A percentile compares a stretch with the other conserved stretches of the same genome.
phyloP scores from a whole-genome alignment of 179 eudicot genomes.

The Amaranthus tricolor region DNA sequence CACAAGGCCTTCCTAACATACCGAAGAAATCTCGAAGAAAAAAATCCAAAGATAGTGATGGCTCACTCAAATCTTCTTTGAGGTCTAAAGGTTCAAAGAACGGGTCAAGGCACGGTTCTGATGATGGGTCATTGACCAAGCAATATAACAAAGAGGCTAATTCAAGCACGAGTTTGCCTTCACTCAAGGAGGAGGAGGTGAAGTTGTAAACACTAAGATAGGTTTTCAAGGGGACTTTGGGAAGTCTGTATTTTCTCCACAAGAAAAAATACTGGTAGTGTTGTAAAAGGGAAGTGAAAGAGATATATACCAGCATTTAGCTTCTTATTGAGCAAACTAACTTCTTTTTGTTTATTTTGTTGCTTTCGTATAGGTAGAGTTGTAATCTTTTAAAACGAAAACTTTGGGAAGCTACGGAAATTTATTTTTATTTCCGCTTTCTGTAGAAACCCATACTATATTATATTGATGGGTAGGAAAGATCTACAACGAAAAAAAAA shows the following conservation, averaged over 20 bases:
- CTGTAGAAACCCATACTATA: neutral
- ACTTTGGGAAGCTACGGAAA: neutral
- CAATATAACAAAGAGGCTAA: constrained; percentile 14
- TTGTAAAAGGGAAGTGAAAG: neutral
- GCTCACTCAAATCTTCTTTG: constrained; percentile 33
- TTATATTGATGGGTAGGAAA: neutral
- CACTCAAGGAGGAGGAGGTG: constrained; percentile 28
- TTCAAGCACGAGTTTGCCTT: constrained; percentile 21
- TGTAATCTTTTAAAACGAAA: neutral
- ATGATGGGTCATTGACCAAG: constrained; percentile 30
- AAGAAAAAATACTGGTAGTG: neutral
- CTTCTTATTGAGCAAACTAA: constrained; percentile 3
- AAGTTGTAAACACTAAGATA: neutral
- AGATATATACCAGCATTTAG: neutral
- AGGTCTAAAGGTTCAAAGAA: constrained; percentile 24
- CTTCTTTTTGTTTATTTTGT: constrained; percentile 9
- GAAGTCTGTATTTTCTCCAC: neutral
- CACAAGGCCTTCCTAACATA: constrained; percentile 28
- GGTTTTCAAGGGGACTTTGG: neutral
- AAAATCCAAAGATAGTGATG: constrained; percentile 51
- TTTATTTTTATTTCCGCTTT: neutral
- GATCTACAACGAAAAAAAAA: neutral
- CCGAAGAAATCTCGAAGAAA: constrained; percentile 59
- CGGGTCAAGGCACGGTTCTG: constrained; percentile 26
- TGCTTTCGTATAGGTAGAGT: constrained; percentile 8